A percentile compares a stretch with the other conserved stretches of the same genome.
Evolutionary conservation across 257 asterid genomes (phyloP).

Genomic region (Scutellaria minor): DNA sequence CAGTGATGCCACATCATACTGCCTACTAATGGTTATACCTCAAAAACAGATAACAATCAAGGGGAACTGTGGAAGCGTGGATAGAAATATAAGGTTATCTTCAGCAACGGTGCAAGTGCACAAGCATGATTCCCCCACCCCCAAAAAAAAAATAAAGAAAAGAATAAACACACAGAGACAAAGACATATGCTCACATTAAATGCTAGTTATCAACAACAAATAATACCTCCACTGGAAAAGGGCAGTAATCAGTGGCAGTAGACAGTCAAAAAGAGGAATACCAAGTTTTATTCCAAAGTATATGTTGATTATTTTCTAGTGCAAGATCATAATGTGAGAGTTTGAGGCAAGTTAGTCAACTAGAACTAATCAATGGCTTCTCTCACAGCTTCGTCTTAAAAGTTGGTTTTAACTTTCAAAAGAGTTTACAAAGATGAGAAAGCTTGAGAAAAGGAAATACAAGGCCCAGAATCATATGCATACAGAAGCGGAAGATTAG

Average conservation of each 20-base stretch:
- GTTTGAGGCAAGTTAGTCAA: neutral
- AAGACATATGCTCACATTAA: neutral
- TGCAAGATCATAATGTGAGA: no score
- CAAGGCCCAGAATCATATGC: slow-evolving; percentile 2
- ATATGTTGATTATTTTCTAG: no score
- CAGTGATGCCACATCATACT: no score
- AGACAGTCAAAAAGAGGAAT: neutral
- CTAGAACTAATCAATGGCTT: slow-evolving; percentile 11
- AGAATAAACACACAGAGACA: neutral
- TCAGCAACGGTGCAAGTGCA: neutral
- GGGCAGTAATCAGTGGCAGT: neutral
- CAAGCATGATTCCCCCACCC: neutral
- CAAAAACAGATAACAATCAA: no score
- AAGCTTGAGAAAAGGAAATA: neutral
- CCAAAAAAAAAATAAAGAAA: no score
- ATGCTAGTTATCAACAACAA: slow-evolving; percentile 1
- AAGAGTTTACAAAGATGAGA: neutral
- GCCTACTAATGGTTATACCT: no score
- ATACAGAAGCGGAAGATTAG: neutral
- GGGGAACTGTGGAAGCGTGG: neutral
- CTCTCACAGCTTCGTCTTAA: neutral
- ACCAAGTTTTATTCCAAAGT: no score
- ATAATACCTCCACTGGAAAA: neutral
- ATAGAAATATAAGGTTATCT: neutral
- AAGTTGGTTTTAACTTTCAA: neutral